Percentiles rank a stretch among this genome's conserved stretches.
Evolutionary conservation across 139 green algal genomes (phyloP).

Genomic region (Coccomyxa sp.): DNA sequence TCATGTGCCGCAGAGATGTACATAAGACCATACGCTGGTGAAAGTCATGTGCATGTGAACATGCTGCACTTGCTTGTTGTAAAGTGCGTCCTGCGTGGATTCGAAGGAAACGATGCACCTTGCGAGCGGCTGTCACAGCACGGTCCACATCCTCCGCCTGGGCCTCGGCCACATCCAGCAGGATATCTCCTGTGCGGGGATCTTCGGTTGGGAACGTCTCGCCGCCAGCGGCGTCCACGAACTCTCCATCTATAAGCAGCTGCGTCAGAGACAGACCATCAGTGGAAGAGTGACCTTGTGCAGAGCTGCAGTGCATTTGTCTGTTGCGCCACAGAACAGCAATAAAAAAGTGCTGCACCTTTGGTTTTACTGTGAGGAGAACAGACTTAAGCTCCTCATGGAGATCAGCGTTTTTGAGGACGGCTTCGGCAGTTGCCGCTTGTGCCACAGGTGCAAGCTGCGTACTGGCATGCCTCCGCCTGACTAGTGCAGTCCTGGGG

Average conservation of each 20-base stretch:
- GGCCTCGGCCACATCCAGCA: conserved; percentile 54
- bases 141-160: conserved; percentile 57
- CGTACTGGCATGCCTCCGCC: background rate
- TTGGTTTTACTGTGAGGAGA: background rate
- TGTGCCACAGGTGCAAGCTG: background rate
- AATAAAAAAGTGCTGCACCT: background rate
- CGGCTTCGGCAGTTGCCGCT: background rate
- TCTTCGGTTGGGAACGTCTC: conserved; percentile 41
- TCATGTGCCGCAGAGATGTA: background rate
- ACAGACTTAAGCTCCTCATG: background rate
- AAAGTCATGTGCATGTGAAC: background rate
- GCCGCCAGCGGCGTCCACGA: conserved; percentile 43
- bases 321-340: background rate
- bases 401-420: background rate
- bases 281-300: background rate
- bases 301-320: background rate
- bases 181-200: conserved; percentile 52
- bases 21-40: background rate
- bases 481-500: background rate
- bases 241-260: conserved; percentile 66
- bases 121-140: conserved; percentile 54
- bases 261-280: conserved; percentile 16
- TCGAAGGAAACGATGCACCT: conserved; percentile 10
- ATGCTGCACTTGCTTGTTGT: background rate
- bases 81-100: too few species aligned